Base-by-base conservation (phyloP, 257 asterid species). In the Thymus mandschuricus region DNA sequence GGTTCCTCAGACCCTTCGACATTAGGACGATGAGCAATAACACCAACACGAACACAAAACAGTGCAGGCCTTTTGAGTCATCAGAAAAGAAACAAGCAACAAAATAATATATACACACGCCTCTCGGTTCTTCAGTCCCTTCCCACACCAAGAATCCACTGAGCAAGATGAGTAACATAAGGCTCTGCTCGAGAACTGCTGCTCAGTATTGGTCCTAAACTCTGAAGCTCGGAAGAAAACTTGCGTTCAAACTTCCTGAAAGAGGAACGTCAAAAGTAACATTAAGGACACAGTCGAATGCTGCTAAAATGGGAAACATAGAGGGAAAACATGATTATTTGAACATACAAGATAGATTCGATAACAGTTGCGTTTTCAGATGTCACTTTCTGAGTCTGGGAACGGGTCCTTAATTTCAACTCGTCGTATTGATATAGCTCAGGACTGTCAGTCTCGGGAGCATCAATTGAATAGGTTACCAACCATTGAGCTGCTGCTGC, bases 101-200 rank as follows among this genome's bases (percentile, higher is more conserved):
- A 52, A 15, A 52, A 6, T 10, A 52, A 52, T 52, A 52, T 52
- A 31, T 52, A 52, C 58, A 21, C 27, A 49, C 58, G 2, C 44
- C 40, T 51, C 29, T 31, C 35, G 44, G 4, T 8, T 52, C 54
- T 44, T 80, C 80, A 87, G 76, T 88, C 97, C 81, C 83, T 83
- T 52, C 96, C 99, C 30, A 81, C 94, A n/a, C 98, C 99, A 69
- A 92, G 96, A 76, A 94, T 95, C 98, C 90, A 89, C 76, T 91
- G 98, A 5, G 98, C 99, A 35, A 94, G 96, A 78, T 95, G 99
- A 77, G 99, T 92, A 75, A 95, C 66, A 82, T 92, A 88, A 2
- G 99, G 98, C 78, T 95, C 97, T 64, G 96, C 97, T 33, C 84
- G 81, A 21, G 98, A 92, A 69, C 98, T 82, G 79, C 88, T 86